Evolutionary conservation across 495 filamentous ascomycete genomes (phyloP).

Genomic region (Xylaria longipes): DNA sequence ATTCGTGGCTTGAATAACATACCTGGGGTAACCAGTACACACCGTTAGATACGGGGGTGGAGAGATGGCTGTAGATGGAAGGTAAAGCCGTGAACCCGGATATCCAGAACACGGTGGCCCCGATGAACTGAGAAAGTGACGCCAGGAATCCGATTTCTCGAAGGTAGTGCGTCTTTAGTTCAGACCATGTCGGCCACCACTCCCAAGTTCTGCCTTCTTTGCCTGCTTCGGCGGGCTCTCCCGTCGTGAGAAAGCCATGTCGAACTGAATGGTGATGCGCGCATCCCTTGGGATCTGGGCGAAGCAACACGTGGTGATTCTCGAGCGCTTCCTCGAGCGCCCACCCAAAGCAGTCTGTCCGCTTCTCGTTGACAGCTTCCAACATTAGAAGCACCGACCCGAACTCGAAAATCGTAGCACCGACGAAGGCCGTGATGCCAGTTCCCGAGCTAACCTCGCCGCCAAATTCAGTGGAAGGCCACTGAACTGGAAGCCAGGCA

Average conservation of each 20-base stretch:
- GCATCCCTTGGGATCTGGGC: constrained; percentile 46
- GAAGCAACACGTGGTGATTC: constrained; percentile 38
- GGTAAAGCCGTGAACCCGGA: constrained; percentile 70
- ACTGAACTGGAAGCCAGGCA: constrained; percentile 64
- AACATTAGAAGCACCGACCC: constrained; percentile 69
- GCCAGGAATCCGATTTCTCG: constrained; percentile 74
- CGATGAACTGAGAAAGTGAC: constrained; percentile 64
- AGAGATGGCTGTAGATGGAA: constrained; percentile 55
- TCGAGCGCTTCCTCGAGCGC: constrained; percentile 60
- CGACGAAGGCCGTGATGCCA: constrained; percentile 71
- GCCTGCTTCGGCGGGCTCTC: background rate
- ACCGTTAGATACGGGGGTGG: constrained; percentile 49
- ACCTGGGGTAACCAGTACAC: constrained; percentile 60
- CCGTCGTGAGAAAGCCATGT: constrained; percentile 4
- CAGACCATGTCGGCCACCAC: constrained; percentile 65
- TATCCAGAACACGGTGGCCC: constrained; percentile 73
- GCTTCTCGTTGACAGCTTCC: constrained; percentile 73
- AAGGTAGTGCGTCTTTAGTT: constrained; percentile 67
- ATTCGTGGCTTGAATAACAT: background rate
- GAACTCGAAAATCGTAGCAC: constrained; percentile 73
- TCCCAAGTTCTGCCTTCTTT: constrained; percentile 50
- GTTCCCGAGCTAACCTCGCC: constrained; percentile 59
- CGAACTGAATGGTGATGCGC: constrained; percentile 58
- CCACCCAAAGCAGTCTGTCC: constrained; percentile 74
- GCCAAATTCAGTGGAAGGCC: constrained; percentile 60